Conservation (phyloP, 2,329 filamentous ascomycete species). For the Diaporthe sp. region DNA sequence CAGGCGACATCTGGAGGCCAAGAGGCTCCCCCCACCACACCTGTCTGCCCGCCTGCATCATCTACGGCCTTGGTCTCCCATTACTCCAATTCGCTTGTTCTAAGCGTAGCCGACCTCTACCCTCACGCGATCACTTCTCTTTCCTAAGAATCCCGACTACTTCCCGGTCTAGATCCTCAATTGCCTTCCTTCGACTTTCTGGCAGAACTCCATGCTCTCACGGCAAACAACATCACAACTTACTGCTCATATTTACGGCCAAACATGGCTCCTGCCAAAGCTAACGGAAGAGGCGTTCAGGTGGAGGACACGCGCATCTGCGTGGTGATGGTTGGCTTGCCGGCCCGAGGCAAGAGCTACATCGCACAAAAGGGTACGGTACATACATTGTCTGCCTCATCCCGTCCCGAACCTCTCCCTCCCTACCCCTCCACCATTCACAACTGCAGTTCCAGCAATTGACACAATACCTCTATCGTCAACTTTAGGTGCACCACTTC, state of each 20-base stretch:
- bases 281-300: constrained; percentile 82
- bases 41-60: constrained; percentile 20
- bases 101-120: background rate
- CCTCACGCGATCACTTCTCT: constrained; percentile 36
- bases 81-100: constrained; percentile 10
- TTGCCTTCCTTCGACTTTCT: constrained; percentile 17
- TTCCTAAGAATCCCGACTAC: constrained; percentile 28
- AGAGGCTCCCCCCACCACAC: constrained; percentile 26
- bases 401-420: background rate
- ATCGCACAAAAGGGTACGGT: constrained; percentile 98
- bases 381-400: constrained; percentile 47
- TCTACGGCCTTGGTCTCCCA: constrained; percentile 5
- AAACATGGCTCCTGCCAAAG: constrained; percentile 59
- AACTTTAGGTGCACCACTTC: constrained; percentile 36
- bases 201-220: constrained; percentile 31
- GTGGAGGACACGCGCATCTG: constrained; percentile 97
- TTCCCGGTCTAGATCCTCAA: constrained; percentile 26
- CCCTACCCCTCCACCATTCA: background rate
- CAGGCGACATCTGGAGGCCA: constrained; percentile 24
- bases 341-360: constrained; percentile 94
- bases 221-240: constrained; percentile 7
- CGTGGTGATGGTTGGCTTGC: constrained; percentile 98
- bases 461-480: constrained; percentile 25
- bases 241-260: constrained; percentile 27
- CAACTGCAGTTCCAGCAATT: constrained; percentile 8